Evolutionary conservation across 495 filamentous ascomycete genomes (phyloP).

Genomic region (Podospora comata): DNA sequence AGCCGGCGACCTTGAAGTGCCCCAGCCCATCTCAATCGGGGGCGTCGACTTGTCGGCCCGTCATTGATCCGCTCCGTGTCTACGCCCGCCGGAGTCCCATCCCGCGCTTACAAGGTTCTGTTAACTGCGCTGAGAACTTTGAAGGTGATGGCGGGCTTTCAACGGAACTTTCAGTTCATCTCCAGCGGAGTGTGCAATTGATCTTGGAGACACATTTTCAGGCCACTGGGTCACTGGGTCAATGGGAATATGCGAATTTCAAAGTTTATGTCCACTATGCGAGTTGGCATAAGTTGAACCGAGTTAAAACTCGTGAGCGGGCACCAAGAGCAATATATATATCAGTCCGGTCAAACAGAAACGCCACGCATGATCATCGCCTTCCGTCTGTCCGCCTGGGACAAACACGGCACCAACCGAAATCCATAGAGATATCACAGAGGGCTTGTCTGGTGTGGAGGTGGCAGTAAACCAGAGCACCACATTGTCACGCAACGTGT

Average conservation of each 20-base stretch:
- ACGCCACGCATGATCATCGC: neutral
- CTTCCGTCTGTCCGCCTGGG: neutral
- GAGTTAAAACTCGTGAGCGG: neutral
- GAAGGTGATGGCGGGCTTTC: too few species aligned
- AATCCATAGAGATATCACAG: conserved; percentile 8
- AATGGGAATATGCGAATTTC: too few species aligned
- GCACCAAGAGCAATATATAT: neutral
- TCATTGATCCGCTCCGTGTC: neutral
- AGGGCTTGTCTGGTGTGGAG: neutral
- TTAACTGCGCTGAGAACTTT: too few species aligned
- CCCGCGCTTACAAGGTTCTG: neutral
- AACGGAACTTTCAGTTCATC: too few species aligned
- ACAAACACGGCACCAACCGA: neutral
- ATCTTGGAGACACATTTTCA: too few species aligned
- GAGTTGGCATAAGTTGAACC: neutral
- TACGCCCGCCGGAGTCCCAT: neutral
- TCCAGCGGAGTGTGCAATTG: too few species aligned
- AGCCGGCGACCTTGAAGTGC: neutral
- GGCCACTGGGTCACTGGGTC: too few species aligned
- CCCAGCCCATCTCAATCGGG: neutral
- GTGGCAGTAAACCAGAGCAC: neutral
- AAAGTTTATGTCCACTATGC: neutral
- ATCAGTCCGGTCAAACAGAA: neutral
- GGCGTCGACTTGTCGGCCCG: neutral
- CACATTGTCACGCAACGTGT: neutral